These are phyloP conservation scores for Gossypium davidsonii DNA, from an alignment of 441 rosid species.

Conservation along the genomic window DNA sequence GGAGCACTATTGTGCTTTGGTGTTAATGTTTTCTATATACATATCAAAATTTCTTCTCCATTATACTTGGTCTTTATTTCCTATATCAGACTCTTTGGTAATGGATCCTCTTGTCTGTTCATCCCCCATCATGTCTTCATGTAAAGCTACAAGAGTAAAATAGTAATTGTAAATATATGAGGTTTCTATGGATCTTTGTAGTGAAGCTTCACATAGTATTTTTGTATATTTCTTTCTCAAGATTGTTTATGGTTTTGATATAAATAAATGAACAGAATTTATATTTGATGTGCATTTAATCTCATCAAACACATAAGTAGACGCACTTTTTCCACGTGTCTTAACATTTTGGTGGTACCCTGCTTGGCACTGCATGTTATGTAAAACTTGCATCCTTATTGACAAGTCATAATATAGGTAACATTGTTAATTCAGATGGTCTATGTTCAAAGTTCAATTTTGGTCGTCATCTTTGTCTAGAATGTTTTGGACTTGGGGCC, in stretches of 20 bases:
- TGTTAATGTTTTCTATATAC: slow-evolving; percentile 5
- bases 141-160: not conserved
- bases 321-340: not conserved
- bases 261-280: not conserved
- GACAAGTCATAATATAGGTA: not conserved
- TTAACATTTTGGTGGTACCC: not conserved
- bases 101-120: not conserved
- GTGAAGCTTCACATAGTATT: not conserved
- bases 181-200: not conserved
- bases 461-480: not conserved
- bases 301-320: not conserved
- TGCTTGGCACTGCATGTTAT: not conserved
- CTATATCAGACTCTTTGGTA: not conserved
- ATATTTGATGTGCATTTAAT: not conserved
- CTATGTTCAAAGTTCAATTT: not conserved
- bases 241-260: not conserved
- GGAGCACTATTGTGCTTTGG: not conserved
- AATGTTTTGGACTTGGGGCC: not conserved
- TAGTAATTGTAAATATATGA: not conserved
- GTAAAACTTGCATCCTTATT: not conserved
- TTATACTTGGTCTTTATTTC: not conserved
- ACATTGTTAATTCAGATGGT: not conserved
- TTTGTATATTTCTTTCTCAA: not conserved
- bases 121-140: not conserved
- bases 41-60: not conserved